Percentiles rank a stretch among this genome's conserved stretches.
phyloP scores from a whole-genome alignment of 495 filamentous ascomycete genomes.

The Penicillium turbatum region DNA sequence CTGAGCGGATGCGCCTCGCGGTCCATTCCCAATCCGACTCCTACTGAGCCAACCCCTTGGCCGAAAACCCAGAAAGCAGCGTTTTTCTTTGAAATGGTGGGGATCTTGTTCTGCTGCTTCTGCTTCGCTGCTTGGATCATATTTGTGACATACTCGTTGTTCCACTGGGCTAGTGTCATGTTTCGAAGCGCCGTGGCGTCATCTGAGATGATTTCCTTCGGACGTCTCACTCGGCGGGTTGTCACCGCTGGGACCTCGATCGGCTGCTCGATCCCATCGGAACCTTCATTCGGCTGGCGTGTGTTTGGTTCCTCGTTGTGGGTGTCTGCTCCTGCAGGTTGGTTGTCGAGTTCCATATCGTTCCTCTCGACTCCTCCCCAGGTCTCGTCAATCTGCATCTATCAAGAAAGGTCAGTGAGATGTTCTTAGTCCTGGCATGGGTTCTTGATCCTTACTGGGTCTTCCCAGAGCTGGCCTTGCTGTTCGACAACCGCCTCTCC shows the following conservation, averaged over 20 bases:
- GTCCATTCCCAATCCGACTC: constrained; percentile 40
- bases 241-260: constrained; percentile 1
- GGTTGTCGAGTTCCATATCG: constrained; percentile 19
- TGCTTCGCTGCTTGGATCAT: constrained; percentile 44
- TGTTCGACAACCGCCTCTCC: background rate
- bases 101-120: constrained; percentile 39
- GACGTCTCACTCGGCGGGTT: constrained; percentile 27
- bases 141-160: constrained; percentile 52
- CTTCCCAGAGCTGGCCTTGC: background rate
- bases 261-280: background rate
- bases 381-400: constrained; percentile 5
- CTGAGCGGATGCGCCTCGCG: constrained; percentile 43
- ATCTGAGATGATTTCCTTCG: constrained; percentile 28
- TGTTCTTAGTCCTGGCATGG: background rate
- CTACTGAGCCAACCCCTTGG: constrained; percentile 54
- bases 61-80: constrained; percentile 51
- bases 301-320: background rate
- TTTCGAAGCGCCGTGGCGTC: constrained; percentile 42
- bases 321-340: constrained; percentile 2
- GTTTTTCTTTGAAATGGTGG: constrained; percentile 50
- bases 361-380: background rate
- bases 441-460: constrained; percentile 20
- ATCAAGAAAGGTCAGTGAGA: background rate
- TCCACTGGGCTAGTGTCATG: constrained; percentile 54
- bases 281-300: background rate